A percentile compares a stretch with the other conserved stretches of the same genome.
phyloP scores from a whole-genome alignment of 73 alveolate species.

The Paramecium pentaurelia region DNA sequence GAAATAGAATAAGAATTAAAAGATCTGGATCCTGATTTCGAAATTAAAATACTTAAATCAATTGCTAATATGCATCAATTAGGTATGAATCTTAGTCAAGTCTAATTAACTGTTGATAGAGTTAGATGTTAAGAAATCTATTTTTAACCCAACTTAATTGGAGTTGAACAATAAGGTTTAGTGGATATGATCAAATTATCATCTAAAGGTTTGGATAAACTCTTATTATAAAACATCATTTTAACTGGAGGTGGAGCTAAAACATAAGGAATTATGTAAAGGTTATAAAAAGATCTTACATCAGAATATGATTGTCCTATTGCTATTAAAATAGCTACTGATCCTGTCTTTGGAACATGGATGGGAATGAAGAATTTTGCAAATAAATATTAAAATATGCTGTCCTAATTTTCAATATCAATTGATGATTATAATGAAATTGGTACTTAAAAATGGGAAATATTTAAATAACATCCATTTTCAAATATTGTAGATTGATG shows the following conservation, averaged over 20 bases:
- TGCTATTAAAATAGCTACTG: not conserved
- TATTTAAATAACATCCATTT: constrained; percentile 32
- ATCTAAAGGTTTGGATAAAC: constrained; percentile 12
- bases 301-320: constrained; percentile 30
- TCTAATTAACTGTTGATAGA: not conserved
- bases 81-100: constrained; percentile 5
- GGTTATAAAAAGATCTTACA: not conserved
- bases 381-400: not conserved
- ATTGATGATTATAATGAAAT: not conserved
- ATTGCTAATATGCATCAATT: not conserved
- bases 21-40: constrained; percentile 37
- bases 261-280: not conserved
- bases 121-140: constrained; percentile 45
- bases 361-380: constrained; percentile 25
- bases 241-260: constrained; percentile 12
- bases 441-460: constrained; percentile 7
- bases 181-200: constrained; percentile 32
- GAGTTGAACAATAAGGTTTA: constrained; percentile 27
- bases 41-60: constrained; percentile 8
- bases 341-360: constrained; percentile 25
- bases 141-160: constrained; percentile 1
- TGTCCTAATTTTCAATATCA: not conserved
- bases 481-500: constrained; percentile 38
- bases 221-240: not conserved
- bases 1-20: constrained; percentile 16